A percentile compares a stretch with the other conserved stretches of the same genome.
Conservation (phyloP, 2,329 filamentous ascomycete species). For the Calonectria naviculata region DNA sequence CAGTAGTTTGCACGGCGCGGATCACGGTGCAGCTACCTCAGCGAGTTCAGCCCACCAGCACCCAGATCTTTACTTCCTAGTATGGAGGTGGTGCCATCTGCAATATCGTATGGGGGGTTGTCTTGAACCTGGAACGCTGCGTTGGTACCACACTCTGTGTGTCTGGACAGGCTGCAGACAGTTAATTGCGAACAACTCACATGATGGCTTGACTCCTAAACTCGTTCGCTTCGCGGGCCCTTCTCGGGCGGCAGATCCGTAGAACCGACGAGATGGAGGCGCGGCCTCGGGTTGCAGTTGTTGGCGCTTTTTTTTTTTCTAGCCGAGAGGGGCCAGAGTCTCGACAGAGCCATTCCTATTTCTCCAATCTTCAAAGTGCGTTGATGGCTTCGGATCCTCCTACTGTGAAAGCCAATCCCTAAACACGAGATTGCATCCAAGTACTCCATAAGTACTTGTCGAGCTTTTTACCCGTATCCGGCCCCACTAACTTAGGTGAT, state of each 20-base stretch:
- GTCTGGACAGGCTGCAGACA: not conserved
- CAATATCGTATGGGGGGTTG: not conserved
- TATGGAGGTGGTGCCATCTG: not conserved
- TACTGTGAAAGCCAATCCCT: conserved; percentile 9
- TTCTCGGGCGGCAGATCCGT: not conserved
- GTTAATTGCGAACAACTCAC: not conserved
- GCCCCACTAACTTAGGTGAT: conserved; percentile 6
- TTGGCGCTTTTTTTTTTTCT: not conserved
- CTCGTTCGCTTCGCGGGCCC: not conserved
- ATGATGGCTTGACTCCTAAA: not conserved
- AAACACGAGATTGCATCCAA: conserved; percentile 12
- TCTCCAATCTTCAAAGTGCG: not conserved
- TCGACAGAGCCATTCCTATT: not conserved
- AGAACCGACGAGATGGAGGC: not conserved
- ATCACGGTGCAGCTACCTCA: not conserved
- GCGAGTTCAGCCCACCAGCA: not conserved
- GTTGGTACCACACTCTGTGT: not conserved
- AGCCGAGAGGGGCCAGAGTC: not conserved
- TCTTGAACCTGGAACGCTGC: not conserved
- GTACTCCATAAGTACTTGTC: conserved; percentile 1
- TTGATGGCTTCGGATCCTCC: not conserved
- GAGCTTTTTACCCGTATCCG: conserved; percentile 4
- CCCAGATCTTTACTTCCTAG: conserved; percentile 2
- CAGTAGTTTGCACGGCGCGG: not conserved
- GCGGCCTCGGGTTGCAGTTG: not conserved